These are phyloP conservation scores for Sequoiadendron giganteum DNA, from an alignment of 75 land plant genomes.

Conservation along the genomic window DNA sequence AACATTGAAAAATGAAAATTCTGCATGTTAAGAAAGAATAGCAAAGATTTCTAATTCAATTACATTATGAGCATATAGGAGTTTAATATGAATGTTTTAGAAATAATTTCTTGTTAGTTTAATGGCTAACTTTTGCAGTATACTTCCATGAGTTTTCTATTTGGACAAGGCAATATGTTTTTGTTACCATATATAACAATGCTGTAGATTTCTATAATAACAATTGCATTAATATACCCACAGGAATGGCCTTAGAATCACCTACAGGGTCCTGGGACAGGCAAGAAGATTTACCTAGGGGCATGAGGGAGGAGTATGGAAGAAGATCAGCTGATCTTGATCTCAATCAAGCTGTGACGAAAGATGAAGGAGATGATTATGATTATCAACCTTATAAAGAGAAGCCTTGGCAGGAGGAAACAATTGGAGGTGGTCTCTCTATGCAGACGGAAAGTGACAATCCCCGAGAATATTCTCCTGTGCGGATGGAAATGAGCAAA, in stretches of 20 bases:
- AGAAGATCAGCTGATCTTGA: slow-evolving; percentile 9
- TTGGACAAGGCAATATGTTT: not conserved
- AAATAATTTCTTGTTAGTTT: not conserved
- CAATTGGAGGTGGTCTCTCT: not conserved
- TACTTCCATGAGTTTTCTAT: not conserved
- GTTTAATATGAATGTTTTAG: not conserved
- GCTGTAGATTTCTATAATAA: not conserved
- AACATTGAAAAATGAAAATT: not conserved
- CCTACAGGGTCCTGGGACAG: not conserved
- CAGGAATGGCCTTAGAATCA: slow-evolving; percentile 7
- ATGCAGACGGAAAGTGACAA: not conserved
- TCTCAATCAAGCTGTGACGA: slow-evolving; percentile 10
- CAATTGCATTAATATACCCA: not conserved
- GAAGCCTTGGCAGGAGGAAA: not conserved
- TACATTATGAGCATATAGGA: not conserved
- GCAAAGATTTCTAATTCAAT: not conserved
- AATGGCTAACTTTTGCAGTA: not conserved
- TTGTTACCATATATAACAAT: not conserved
- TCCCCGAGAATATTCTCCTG: not conserved
- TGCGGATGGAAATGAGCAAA: not conserved
- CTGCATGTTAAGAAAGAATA: not conserved
- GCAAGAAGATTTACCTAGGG: not conserved
- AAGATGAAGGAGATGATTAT: slow-evolving; percentile 12
- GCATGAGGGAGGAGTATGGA: slow-evolving; percentile 5
- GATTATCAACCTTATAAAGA: not conserved